Evolutionary conservation across 768 basidiomycete species (phyloP), one percentile per base, ranked within the genome.

Genomic region (Gautieria morchelliformis): DNA sequence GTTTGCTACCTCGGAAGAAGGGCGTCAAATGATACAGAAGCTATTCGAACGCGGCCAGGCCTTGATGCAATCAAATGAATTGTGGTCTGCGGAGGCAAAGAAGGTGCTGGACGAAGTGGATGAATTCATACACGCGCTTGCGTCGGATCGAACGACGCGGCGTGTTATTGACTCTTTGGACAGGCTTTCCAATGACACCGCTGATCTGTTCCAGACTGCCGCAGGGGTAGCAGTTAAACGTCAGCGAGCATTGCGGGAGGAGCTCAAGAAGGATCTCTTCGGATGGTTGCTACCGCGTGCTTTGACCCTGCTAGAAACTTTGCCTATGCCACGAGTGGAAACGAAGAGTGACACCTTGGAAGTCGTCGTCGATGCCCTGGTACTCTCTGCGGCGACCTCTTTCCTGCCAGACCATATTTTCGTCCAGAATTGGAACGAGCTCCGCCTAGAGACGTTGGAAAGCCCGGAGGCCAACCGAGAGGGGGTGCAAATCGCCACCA

Each of bases 271-370:
- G 11, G 61, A 62, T 24, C 35, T 58, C 1, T 9, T 68, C 20
- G 42, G 14, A 47, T 69, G 66, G 66, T 46, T 67, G 14, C 60
- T 69, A 5, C 68, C 67, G 10, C 62, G 67, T 8, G 12, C 64
- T 19, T 50, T 69, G 12, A 56, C 59, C 20, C 60, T 57, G 11
- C 37, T 67, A n/a, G 47, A 56, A 17, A 62, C 59, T 22, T 45
- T 69, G 30, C 67, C 68, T 10, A 58, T 69, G 58, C 68, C 68
- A 5, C 65, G 67, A 19, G 59, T 69, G n/a, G 68, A 68, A 48
- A 63, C 59, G 56, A 60, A 58, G 46, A 42, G 24, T 32, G 15
- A 33, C 4, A 14, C 27, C 10, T 39, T 67, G n/a, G 64, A 68
- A 5, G 59, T 60, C 5, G 67, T 62, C 7, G 42, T 69, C 40